Percentiles rank a stretch among this genome's conserved stretches.
These are phyloP conservation scores for Stevia rebaudiana DNA, from an alignment of 140 eudicot species.

Conservation along the genomic window DNA sequence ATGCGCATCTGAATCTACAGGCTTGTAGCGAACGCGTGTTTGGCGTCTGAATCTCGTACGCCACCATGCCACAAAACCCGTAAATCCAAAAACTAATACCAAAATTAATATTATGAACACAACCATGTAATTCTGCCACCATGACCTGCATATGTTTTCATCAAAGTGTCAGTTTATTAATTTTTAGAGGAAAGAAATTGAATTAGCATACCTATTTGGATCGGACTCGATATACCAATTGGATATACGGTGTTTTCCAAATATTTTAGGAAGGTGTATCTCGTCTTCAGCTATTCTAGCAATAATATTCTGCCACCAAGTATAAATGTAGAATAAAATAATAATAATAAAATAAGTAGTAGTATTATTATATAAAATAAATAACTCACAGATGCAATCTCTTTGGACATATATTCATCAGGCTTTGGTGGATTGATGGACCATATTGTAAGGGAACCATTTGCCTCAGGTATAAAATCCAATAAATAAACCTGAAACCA, in stretches of 20 bases:
- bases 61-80: constrained; percentile 53
- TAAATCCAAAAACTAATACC: constrained; percentile 37
- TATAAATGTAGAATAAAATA: neutral
- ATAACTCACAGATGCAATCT: constrained; percentile 51
- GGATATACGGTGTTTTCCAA: constrained; percentile 57
- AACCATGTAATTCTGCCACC: constrained; percentile 55
- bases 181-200: neutral
- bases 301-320: constrained; percentile 50
- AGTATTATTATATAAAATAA: neutral
- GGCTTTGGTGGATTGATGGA: constrained; percentile 66
- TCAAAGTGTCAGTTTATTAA: neutral
- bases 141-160: constrained; percentile 40
- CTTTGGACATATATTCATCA: constrained; percentile 47
- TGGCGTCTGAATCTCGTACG: constrained; percentile 48
- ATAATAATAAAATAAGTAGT: neutral
- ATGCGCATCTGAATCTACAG: constrained; percentile 43
- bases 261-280: constrained; percentile 66
- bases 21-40: constrained; percentile 45
- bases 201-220: constrained; percentile 43
- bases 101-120: constrained; percentile 32
- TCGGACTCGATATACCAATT: constrained; percentile 63
- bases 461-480: constrained; percentile 49
- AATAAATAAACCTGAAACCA: constrained; percentile 56
- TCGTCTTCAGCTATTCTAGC: constrained; percentile 56
- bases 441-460: constrained; percentile 67